Evolutionary conservation across 805 yeast genomes (phyloP), one percentile per base, ranked within the genome.

Genomic region (Kuraishia molischiana): DNA sequence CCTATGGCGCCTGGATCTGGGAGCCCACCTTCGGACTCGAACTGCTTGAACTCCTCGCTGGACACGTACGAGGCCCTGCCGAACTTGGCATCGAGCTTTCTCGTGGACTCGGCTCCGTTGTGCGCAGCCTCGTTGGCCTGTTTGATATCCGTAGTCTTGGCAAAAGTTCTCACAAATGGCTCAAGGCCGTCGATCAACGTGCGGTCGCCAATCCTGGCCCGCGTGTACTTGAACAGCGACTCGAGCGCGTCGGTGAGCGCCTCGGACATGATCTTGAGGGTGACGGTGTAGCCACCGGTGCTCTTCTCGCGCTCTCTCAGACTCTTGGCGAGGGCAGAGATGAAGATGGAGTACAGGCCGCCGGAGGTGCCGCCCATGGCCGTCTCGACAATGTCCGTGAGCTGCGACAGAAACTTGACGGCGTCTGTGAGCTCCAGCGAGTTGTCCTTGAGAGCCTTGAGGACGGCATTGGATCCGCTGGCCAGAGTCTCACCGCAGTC

Each of bases 291-390:
- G 8, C 47, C 47, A 22, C 53, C 54, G 4, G 43, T 45, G 22
- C 44, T 47, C 21, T 56, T 38, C 21, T 77, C 58, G 8, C 72
- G 70, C 28, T 69, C 65, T 42, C 64, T 63, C 35, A 74, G 51
- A 34, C 66, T 50, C 41, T 68, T 63, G 1, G 85, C 81, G 42
- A 89, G 68, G 1, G 95, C 85, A 26, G 94, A 76, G 43, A 90
- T 65, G 59, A 67, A 85, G 39, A 89, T 90, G 3, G 95, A 83
- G 58, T 89, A 89, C 29, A 89, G 59, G 1, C 96, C 97, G 38
- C 97, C 97, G 1, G 95, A 84, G 0, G 97, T 90, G 36, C 97
- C 97, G 38, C 97, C 97, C 97, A 90, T 90, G n/a, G 76, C 77
- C 19, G 59, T 52, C 54, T 89, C 97, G 26, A 89, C 86, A 17